Base-by-base conservation (phyloP, 257 asterid genomes). In the Scutellaria baicalensis region DNA sequence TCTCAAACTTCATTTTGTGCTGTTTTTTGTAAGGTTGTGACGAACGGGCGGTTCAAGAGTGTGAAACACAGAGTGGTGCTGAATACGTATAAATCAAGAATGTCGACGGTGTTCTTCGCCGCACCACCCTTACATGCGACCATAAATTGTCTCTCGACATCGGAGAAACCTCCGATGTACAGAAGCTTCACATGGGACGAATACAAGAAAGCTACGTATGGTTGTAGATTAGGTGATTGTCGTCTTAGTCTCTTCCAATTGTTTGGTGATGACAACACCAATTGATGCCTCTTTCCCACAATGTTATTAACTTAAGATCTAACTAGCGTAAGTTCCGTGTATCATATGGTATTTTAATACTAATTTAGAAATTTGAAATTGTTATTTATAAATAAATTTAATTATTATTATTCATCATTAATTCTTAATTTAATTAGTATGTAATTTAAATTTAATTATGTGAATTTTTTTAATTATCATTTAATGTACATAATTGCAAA, bases 11-110 rank as follows among this genome's bases (percentile, higher is more conserved):
- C n/a, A n/a, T n/a, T n/a, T n/a, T n/a, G 35, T 8, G 40, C 8
- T 6, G 38, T 8, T 36, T 38, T 0, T 40, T 18, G 27, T 5
- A 35, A 81, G 91, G 95, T 80, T 0, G 77, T 84, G 89, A 88
- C 90, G 23, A 85, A 87, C 43, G 93, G 93, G 65, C 75, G 88
- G 82, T 84, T 87, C 56, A 1, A 52, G 76, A 90, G 96, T 17
- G 95, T 88, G 16, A 80, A 72, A 33, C 96, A 90, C 23, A 74
- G 96, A 76, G 95, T 81, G 18, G 67, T 83, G 64, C 82, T 80
- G 82, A 78, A 80, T 68, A 35, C 79, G 6, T 64, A 64, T 18
- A 47, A 72, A 0, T 40, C 87, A 9, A 85, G 95, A 73, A 77
- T 77, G 78, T 90, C 96, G 20, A 76, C 81, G 79, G 87, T 81